Base-by-base conservation (phyloP, 1,139 yeast genomes). In the Scheffersomyces titani region DNA sequence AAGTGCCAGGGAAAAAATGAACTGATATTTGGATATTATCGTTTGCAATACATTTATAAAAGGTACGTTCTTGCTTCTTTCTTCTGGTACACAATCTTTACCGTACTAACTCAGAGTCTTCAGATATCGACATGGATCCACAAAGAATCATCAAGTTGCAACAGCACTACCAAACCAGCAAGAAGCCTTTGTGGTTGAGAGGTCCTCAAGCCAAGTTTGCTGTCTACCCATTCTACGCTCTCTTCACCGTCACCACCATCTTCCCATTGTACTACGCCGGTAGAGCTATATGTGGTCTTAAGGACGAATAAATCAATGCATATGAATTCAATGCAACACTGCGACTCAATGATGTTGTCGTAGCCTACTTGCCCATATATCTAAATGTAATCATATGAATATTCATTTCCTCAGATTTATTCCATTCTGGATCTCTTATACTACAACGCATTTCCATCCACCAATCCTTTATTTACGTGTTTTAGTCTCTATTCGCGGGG, bases 161-260 rank as follows among this genome's bases (percentile, higher is more conserved):
- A 82, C 88, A 83, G 77, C 77, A 84, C 66, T 89, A 87, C 83
- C 96, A 89, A 79, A 71, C 78, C 66, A 83, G 93, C 63, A 77
- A 82, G 71, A 85, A 88, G 77, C 89, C 88, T 70, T 82, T 89
- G 73, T 89, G 91, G 92, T 79, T 86, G 82, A 87, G 88, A 83
- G 83, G 83, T 52, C 73, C 80, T 64, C 87, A 93, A 78, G 87
- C 97, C 65, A 91, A 90, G 80, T 78, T 84, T 70, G 78, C 89
- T 74, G 84, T 92, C 67, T 90, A 89, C 79, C 98, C 98, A 74
- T 93, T 89, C 86, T 90, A 87, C 82, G 96, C 92, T 65, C 81
- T 90, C 65, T 90, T 92, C 80, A 81, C 93, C 62, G 82, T 89
- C 61, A 81, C 92, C 66, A 83, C 92, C 57, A 83, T 84, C 63